Base-by-base conservation (phyloP, 2,329 filamentous ascomycete species). In the Coleophoma eucalyptorum region DNA sequence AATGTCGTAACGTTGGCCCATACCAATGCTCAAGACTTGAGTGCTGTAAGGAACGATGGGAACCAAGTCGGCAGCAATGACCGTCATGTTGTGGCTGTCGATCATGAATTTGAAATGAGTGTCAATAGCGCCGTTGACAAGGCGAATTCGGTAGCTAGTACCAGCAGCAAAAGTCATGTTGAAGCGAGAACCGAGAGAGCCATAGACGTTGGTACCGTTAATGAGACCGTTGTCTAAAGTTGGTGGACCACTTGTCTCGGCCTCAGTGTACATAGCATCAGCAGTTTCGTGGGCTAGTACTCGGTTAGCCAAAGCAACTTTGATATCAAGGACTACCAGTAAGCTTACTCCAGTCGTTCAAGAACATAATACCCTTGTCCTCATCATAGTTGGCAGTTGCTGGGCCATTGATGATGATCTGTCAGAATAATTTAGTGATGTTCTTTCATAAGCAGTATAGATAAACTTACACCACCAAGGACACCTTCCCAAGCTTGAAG, bases 21-120 rank as follows among this genome's bases (percentile, higher is more conserved):
- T 73, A 21, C 75, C 81, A 16, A 87, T 69, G 58, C 64, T 43
- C 74, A 81, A 4, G 65, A 67, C 0, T 83, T 83, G 3, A 69
- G 54, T 13, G 66, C 61, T 44, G 65, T 67, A 4, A 68, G 70
- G 60, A 83, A 70, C 11, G 79, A 84, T 72, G 1, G 80, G 78
- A 0, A 84, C 77, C 7, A 72, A 61, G 42, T 84, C 73, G 62
- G 87, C 89, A 67, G 84, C 84, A 43, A 89, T 72, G 4, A 76
- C 79, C 0, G 83, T 84, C 1, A 80, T 58, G 5, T 77, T 82
- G 48, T 75, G 60, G 2, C 73, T 74, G 44, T 80, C 73, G 18
- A 67, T 68, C 1, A 73, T 61, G 2, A 71, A 58, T 4, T 77
- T 74, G 68, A 78, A 80, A 6, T 58, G 55, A 2, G 64, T 67